A percentile compares a stretch with the other conserved stretches of the same genome.
Conservation (phyloP, 1,139 yeast species). For the Lodderomyces theae region DNA sequence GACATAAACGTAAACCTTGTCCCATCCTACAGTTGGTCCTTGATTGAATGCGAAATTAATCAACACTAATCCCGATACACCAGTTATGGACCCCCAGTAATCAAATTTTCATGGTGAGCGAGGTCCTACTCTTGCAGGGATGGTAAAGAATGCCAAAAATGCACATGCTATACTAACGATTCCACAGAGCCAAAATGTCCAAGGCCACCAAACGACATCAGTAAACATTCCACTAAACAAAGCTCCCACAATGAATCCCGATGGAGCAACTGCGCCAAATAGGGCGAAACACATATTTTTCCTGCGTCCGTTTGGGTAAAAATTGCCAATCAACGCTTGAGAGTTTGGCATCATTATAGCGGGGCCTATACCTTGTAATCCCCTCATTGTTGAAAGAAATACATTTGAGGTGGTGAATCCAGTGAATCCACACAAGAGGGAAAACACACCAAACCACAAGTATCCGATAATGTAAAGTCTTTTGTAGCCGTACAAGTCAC, state of each 20-base stretch:
- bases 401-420: conserved; percentile 38
- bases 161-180: conserved; percentile 34
- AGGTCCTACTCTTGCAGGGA: conserved; percentile 40
- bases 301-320: conserved; percentile 44
- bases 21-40: conserved; percentile 63
- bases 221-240: conserved; percentile 45
- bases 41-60: conserved; percentile 60
- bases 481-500: conserved; percentile 64
- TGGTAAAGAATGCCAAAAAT: conserved; percentile 30
- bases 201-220: conserved; percentile 51
- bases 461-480: conserved; percentile 47
- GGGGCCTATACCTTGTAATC: conserved; percentile 60
- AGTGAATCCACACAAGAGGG: conserved; percentile 51
- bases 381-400: conserved; percentile 52
- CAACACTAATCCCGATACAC: conserved; percentile 48
- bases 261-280: conserved; percentile 62
- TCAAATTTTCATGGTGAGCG: conserved; percentile 36
- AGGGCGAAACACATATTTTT: conserved; percentile 42
- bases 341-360: conserved; percentile 59
- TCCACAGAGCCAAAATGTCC: conserved; percentile 51
- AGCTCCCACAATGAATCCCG: conserved; percentile 53
- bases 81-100: conserved; percentile 44
- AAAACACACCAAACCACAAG: conserved; percentile 46
- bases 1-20: conserved; percentile 45
- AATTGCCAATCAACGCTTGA: conserved; percentile 52